Conservation (phyloP, 257 asterid genomes). For the Fraxinus excelsior region DNA sequence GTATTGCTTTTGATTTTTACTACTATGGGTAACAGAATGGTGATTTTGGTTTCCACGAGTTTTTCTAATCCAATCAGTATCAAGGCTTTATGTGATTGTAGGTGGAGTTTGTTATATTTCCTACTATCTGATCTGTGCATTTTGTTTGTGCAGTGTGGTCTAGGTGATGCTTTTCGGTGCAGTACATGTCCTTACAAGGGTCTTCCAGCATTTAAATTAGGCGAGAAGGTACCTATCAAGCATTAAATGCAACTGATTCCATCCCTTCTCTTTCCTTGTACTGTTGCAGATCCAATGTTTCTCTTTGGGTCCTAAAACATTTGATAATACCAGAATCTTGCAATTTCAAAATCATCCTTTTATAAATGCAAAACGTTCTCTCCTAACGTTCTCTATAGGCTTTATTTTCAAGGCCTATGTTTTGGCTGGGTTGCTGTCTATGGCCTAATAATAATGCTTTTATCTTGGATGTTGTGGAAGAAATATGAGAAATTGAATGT, state of each 20-base stretch:
- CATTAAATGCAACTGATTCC: neutral
- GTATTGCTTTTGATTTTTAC: neutral
- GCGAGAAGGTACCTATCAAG: slow-evolving; percentile 68
- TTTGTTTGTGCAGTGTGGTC: slow-evolving; percentile 75
- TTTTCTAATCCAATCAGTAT: neutral
- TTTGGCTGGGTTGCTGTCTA: neutral
- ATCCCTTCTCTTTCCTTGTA: neutral
- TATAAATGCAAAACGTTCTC: neutral
- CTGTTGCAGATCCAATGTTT: neutral
- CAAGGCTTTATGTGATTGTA: neutral
- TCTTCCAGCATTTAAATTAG: slow-evolving; percentile 80
- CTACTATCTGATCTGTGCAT: slow-evolving; percentile 4
- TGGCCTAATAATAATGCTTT: neutral
- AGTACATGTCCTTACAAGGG: slow-evolving; percentile 96
- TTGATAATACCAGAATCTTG: neutral
- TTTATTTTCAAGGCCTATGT: neutral
- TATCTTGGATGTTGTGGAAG: neutral
- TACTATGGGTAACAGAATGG: neutral
- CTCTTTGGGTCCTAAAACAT: neutral
- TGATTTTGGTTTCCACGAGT: neutral
- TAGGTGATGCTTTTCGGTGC: slow-evolving; percentile 97
- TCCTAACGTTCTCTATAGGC: neutral
- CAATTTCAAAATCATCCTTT: neutral
- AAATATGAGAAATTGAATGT: neutral
- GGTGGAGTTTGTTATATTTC: neutral